These are phyloP conservation scores for Arabidopsis lyrata DNA, from an alignment of 441 rosid genomes.

Conservation along the genomic window DNA sequence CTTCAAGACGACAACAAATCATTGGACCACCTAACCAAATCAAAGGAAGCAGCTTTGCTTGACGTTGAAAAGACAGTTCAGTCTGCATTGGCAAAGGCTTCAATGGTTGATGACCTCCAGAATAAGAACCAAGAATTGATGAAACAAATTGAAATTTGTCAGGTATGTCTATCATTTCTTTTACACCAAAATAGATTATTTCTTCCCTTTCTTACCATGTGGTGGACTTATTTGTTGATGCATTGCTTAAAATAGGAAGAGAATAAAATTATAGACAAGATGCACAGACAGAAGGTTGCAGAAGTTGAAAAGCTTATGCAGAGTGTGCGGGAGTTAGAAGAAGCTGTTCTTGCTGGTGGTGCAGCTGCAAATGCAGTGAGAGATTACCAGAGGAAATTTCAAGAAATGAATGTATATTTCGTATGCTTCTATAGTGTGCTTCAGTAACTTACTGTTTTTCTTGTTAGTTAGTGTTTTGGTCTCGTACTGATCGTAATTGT, in stretches of 20 bases:
- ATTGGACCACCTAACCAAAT: slow-evolving; percentile 91
- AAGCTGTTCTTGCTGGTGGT: slow-evolving; percentile 99
- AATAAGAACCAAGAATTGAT: slow-evolving; percentile 95
- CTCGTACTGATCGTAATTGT: slow-evolving; percentile 1
- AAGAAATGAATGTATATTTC: slow-evolving; percentile 88
- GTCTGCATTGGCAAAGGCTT: slow-evolving; percentile 90
- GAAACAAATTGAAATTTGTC: slow-evolving; percentile 97
- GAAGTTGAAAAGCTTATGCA: slow-evolving; percentile 98
- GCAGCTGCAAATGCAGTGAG: slow-evolving; percentile 98
- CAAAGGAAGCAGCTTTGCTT: slow-evolving; percentile 93
- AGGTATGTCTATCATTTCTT: slow-evolving; percentile 55
- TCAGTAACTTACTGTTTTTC: background rate
- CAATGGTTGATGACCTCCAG: slow-evolving; percentile 99
- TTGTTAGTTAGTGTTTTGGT: background rate
- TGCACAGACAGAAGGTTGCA: slow-evolving; percentile 98
- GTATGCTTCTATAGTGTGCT: slow-evolving; percentile 18
- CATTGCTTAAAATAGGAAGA: slow-evolving; percentile 73
- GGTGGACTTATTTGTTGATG: slow-evolving; percentile 28
- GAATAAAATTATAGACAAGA: slow-evolving; percentile 88
- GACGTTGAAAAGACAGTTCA: slow-evolving; percentile 96
- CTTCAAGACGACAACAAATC: slow-evolving; percentile 98
- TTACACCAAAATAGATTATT: background rate
- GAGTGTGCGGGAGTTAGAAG: slow-evolving; percentile 94
- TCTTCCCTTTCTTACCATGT: background rate
- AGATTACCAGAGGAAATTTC: slow-evolving; percentile 94